Base-by-base conservation (phyloP, 2,329 filamentous ascomycete genomes). In the Paecilomyces variotii region DNA sequence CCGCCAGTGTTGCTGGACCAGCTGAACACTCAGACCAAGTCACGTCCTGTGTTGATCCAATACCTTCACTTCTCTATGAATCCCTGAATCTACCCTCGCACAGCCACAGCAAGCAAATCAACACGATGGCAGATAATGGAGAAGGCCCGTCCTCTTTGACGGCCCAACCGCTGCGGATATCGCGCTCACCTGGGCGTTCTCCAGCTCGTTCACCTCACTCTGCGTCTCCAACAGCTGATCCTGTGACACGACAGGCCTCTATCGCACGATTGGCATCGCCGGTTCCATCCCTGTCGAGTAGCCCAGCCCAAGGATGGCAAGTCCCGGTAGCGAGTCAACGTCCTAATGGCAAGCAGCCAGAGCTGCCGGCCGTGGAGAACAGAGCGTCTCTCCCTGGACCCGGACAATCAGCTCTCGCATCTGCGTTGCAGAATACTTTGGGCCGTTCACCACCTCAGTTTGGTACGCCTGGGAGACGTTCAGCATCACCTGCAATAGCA, bases 321-420 rank as follows among this genome's bases (percentile, higher is more conserved):
- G 62, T 70, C 25, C 76, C 80, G 56, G 71, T 71, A 61, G 67
- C 77, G 64, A 63, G 68, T 66, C 68, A 68, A 64, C 63, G 69
- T n/a, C 66, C 77, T 35, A 79, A 78, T 24, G 76, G 72, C 56
- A 74, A 85, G 59, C 82, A 85, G 45, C 87, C 89, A 39, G 68
- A 74, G 27, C 80, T 95, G 39, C 80, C 87, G 7, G 87, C 84
- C 60, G 82, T 82, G 56, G 84, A 74, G 60, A 79, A 76, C 63
- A 74, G 74, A 63, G 82, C 84, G 25, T 87, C 84, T 55, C 76
- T 85, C 6, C 84, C 87, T 5, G 91, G 90, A 0, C 91, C 91
- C 5, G 91, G 91, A 26, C 84, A 91, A 54, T 97, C 93, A 27
- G 92, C 91, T 61, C 83, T 97, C 57, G 91, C 93, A 35, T 89